phyloP scores from a whole-genome alignment of 345 rosid genomes.

The Hibiscus trionum region DNA sequence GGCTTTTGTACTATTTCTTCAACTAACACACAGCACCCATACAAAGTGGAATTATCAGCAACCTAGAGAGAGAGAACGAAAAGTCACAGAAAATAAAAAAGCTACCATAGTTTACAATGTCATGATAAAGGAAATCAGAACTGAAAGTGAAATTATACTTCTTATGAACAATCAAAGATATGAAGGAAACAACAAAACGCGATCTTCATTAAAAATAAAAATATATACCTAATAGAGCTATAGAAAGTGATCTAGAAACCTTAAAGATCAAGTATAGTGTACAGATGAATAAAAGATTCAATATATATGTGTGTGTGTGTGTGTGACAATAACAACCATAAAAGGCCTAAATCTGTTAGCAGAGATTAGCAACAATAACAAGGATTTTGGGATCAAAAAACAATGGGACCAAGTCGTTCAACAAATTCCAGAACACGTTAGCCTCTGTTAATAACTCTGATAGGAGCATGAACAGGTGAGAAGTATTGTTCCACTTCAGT shows the following conservation, averaged over 20 bases:
- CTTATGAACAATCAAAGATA: not conserved
- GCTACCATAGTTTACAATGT: not conserved
- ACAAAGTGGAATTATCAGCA: slow-evolving; percentile 86
- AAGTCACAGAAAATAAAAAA: not conserved
- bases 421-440: not conserved
- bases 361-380: not conserved
- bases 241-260: not conserved
- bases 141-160: not conserved
- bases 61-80: slow-evolving; percentile 32
- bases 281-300: not conserved
- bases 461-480: not conserved
- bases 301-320: not conserved
- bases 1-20: slow-evolving; percentile 90
- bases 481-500: not conserved
- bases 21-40: slow-evolving; percentile 85
- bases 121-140: not conserved
- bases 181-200: not conserved
- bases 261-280: not conserved
- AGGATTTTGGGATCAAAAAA: not conserved
- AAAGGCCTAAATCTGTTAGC: not conserved
- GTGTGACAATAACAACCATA: not conserved
- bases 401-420: not conserved
- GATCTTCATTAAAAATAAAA: not conserved
- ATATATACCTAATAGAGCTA: slow-evolving; percentile 1
- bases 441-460: not conserved